phyloP scores from a whole-genome alignment of 2,329 filamentous ascomycete species.

The Hypoxylon sp. region DNA sequence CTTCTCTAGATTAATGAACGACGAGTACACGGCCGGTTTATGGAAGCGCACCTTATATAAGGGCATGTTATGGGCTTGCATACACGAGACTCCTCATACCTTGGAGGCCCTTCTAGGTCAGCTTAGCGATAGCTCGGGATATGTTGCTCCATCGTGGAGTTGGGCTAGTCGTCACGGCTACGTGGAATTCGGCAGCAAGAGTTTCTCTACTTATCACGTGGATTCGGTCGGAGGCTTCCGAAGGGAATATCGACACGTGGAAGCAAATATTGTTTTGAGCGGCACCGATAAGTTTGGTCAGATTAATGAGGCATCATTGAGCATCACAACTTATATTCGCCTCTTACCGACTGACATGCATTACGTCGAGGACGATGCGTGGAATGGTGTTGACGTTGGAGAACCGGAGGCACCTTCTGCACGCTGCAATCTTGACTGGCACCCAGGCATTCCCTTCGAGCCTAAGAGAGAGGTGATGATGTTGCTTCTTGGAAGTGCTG shows the following conservation, averaged over 20 bases:
- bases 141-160: constrained; percentile 17
- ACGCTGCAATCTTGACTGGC: background rate
- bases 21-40: constrained; percentile 14
- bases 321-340: constrained; percentile 9
- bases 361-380: background rate
- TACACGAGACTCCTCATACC: background rate
- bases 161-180: background rate
- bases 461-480: constrained; percentile 7
- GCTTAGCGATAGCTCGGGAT: background rate
- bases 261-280: background rate
- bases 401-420: background rate
- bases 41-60: constrained; percentile 13
- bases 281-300: constrained; percentile 10
- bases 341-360: background rate
- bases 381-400: background rate
- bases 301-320: constrained; percentile 2
- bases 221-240: background rate
- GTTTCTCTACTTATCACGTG: too few relatives aligned
- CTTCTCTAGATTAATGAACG: background rate
- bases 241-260: constrained; percentile 2
- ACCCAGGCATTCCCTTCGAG: background rate
- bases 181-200: background rate
- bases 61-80: constrained; percentile 5
- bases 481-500: constrained; percentile 10
- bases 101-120: background rate